Evolutionary conservation across 2,329 filamentous ascomycete species (phyloP).

Genomic region (Ophiocordyceps camponoti-saundersi): DNA sequence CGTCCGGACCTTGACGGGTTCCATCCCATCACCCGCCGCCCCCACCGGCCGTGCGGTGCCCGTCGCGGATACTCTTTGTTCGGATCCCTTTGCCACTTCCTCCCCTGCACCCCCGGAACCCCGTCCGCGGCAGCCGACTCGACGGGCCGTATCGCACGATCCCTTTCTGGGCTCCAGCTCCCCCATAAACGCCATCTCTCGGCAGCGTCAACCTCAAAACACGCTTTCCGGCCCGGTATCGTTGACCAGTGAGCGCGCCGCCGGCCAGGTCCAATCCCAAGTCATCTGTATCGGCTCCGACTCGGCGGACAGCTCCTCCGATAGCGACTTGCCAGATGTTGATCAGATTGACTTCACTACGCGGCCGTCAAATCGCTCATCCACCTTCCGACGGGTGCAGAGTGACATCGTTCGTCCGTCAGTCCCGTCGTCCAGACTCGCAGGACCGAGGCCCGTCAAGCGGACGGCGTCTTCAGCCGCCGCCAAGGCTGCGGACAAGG

Average conservation of each 20-base stretch:
- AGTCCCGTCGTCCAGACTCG: neutral
- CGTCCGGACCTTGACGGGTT: neutral
- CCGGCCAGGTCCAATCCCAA: neutral
- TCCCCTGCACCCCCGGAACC: slow-evolving; percentile 4
- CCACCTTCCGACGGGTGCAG: slow-evolving; percentile 12
- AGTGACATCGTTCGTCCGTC: slow-evolving; percentile 12
- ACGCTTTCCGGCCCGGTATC: neutral
- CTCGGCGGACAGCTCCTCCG: slow-evolving; percentile 16
- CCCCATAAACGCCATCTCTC: neutral
- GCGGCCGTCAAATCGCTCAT: slow-evolving; percentile 4
- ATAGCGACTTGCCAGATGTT: slow-evolving; percentile 33
- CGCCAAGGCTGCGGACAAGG: slow-evolving; percentile 26
- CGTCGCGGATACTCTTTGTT: slow-evolving; percentile 2
- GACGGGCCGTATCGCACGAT: slow-evolving; percentile 5
- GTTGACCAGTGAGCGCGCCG: neutral
- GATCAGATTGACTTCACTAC: slow-evolving; percentile 18
- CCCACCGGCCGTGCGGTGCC: neutral
- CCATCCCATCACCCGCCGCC: slow-evolving; percentile 2
- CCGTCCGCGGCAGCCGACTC: neutral
- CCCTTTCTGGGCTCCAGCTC: slow-evolving; percentile 4
- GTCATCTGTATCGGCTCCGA: slow-evolving; percentile 21
- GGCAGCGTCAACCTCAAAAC: neutral
- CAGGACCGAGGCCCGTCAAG: neutral
- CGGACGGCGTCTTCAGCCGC: neutral
- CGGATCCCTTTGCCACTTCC: slow-evolving; percentile 20